Percentiles rank a stretch among this genome's conserved stretches.
These are phyloP conservation scores for Primulina eburnea DNA, from an alignment of 257 asterid species.

Conservation along the genomic window DNA sequence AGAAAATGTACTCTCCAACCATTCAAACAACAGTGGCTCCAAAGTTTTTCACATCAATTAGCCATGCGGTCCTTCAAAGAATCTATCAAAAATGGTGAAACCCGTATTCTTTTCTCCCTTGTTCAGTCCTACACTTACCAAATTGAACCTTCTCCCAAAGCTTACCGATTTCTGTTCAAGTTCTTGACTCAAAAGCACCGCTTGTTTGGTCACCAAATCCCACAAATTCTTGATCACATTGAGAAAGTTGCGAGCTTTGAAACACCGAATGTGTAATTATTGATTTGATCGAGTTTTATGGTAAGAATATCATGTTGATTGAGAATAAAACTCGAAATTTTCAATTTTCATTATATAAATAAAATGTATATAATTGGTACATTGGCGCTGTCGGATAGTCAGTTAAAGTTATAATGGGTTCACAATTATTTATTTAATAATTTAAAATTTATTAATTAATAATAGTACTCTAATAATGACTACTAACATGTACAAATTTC, in stretches of 20 bases:
- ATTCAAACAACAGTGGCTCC: constrained; percentile 39
- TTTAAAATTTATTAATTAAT: no score
- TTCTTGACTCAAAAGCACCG: constrained; percentile 31
- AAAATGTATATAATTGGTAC: no score
- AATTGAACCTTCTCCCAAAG: constrained; percentile 51
- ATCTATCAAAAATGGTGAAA: constrained; percentile 11
- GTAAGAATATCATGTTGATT: no score
- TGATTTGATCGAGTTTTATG: accelerated
- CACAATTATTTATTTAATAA: no score
- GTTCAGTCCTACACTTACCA: constrained; percentile 43
- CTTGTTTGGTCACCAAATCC: constrained; percentile 37
- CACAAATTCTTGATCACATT: constrained; percentile 46
- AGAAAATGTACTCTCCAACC: constrained; percentile 75
- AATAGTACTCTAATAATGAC: no score
- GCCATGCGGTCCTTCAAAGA: constrained; percentile 48
- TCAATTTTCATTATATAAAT: no score
- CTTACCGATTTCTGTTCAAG: constrained; percentile 55
- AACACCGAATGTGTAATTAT: accelerated
- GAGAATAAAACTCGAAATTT: no score
- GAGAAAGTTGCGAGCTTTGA: not conserved
- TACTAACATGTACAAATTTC: no score
- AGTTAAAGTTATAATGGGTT: no score
- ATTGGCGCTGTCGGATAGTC: no score
- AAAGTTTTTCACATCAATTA: constrained; percentile 44
- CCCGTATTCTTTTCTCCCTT: constrained; percentile 47